Conservation (phyloP, 2,329 filamentous ascomycete species). For the Colletotrichum brevisporum region DNA sequence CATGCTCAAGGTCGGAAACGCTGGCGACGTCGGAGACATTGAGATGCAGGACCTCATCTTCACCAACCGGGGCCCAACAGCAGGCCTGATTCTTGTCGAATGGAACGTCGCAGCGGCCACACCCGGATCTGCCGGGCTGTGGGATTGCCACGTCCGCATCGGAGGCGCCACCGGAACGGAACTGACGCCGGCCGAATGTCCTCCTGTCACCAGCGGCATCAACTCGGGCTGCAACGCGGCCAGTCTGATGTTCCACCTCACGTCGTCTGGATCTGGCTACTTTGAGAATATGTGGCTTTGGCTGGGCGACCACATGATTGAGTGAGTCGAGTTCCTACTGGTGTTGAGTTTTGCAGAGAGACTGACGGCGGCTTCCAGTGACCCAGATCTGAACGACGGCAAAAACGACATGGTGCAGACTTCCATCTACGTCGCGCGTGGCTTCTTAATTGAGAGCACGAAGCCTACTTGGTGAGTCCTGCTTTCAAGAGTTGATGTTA, state of each 20-base stretch:
- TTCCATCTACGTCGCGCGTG: conserved; percentile 53
- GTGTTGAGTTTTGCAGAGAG: not conserved
- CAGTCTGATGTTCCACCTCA: conserved; percentile 65
- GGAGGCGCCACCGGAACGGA: conserved; percentile 78
- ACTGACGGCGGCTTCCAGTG: not conserved
- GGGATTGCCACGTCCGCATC: conserved; percentile 77
- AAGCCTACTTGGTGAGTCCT: conserved; percentile 43
- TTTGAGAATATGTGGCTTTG: conserved; percentile 74
- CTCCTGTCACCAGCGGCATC: conserved; percentile 57
- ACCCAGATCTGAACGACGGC: conserved; percentile 56
- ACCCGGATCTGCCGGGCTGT: conserved; percentile 32
- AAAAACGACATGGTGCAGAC: conserved; percentile 69
- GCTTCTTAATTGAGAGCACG: conserved; percentile 51
- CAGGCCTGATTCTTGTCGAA: conserved; percentile 78
- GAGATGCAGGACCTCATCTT: conserved; percentile 80
- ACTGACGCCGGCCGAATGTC: conserved; percentile 73
- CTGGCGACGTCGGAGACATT: conserved; percentile 73
- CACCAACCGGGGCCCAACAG: conserved; percentile 73
- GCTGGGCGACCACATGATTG: conserved; percentile 74
- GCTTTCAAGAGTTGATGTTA: no score
- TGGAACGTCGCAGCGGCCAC: conserved; percentile 63
- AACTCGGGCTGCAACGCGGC: conserved; percentile 71
- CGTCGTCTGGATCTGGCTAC: conserved; percentile 62
- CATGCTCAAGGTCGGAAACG: conserved; percentile 75
- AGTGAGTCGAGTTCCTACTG: conserved; percentile 11